Evolutionary conservation across 192 early-diverging fungal genomes (phyloP).

Genomic region (Gryganskiella cystojenkinii): DNA sequence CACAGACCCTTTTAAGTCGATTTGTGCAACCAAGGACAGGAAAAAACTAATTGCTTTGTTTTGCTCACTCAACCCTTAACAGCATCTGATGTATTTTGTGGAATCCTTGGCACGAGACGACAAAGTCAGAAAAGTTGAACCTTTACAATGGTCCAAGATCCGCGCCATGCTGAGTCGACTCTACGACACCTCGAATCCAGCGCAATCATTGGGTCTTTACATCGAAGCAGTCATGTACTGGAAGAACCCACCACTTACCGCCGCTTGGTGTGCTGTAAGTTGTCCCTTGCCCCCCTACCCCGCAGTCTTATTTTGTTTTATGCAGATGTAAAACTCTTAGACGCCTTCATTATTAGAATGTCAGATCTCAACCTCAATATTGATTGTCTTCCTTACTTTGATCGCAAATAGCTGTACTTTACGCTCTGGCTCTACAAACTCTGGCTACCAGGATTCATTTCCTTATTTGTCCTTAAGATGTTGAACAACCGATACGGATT

Average conservation of each 20-base stretch:
- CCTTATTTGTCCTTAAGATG: slow-evolving; percentile 29
- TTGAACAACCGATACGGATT: slow-evolving; percentile 46
- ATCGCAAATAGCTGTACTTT: slow-evolving; percentile 19
- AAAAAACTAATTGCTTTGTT: background rate
- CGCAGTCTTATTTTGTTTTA: background rate
- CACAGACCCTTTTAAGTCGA: no score
- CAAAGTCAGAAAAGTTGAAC: slow-evolving; percentile 19
- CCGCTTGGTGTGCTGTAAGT: slow-evolving; percentile 44
- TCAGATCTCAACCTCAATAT: background rate
- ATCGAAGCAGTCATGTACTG: slow-evolving; percentile 37
- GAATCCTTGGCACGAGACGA: slow-evolving; percentile 47
- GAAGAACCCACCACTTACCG: slow-evolving; percentile 38
- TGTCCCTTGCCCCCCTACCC: background rate
- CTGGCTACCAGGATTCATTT: slow-evolving; percentile 39
- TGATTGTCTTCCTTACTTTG: background rate
- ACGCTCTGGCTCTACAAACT: slow-evolving; percentile 38
- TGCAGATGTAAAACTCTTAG: background rate
- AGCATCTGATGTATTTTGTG: slow-evolving; percentile 35
- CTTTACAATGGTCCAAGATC: slow-evolving; percentile 36
- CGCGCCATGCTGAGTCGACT: slow-evolving; percentile 31
- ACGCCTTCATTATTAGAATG: no score
- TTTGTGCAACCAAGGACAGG: no score
- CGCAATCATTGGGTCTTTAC: slow-evolving; percentile 37
- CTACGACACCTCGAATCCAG: slow-evolving; percentile 38
- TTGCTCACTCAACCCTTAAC: no score